Evolutionary conservation across 108 stramenopile species (phyloP), one percentile per base, ranked within the genome.

Genomic region (Cyclostephanos tholiformis): DNA sequence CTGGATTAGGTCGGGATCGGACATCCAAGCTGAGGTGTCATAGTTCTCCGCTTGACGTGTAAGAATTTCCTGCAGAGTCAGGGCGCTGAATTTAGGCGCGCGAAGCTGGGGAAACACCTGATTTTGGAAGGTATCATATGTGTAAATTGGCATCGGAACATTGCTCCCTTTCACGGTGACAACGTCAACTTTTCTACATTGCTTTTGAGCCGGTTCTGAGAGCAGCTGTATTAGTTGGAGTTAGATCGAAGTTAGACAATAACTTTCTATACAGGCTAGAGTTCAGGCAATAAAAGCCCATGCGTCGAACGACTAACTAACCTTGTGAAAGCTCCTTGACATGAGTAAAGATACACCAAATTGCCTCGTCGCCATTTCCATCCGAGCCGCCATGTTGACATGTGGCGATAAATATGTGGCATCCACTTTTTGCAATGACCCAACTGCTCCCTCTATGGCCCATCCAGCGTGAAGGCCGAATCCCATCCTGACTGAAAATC

Each of bases 381-480:
- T 93, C 50, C 97, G 80, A n/a, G 93, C 88, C 27, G 97, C 95
- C 93, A 96, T 95, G 69, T 97, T 97, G 48, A 97, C 97, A 80
- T 96, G 93, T 6, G 97, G 95, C 25, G 95, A 96, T n/a, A 97
- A 85, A 65, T 97, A 97, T 0, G 97, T 97, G 25, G 97, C 97
- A 79, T 97, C 97, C 58, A 97, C 93, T 80, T 97, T 97, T 82
- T 89, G 88, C 62, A 86, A 79, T 38, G 90, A 93, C 12, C 97
- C 97, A 44, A 97, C 97, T 3, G 97, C 97, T 10, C 97, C 97
- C 78, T 97, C 97, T 16, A 97, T 91, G 0, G 94, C 94, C 98
- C 98, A 99, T 27, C 98, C 98, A 1, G 96, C 93, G 78, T 97
- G 94, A 84, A 99, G 86, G 9, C 98, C 98, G 70, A 90, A 92